Base-by-base conservation (phyloP, 2,329 filamentous ascomycete species). In the Alternaria infectoria region DNA sequence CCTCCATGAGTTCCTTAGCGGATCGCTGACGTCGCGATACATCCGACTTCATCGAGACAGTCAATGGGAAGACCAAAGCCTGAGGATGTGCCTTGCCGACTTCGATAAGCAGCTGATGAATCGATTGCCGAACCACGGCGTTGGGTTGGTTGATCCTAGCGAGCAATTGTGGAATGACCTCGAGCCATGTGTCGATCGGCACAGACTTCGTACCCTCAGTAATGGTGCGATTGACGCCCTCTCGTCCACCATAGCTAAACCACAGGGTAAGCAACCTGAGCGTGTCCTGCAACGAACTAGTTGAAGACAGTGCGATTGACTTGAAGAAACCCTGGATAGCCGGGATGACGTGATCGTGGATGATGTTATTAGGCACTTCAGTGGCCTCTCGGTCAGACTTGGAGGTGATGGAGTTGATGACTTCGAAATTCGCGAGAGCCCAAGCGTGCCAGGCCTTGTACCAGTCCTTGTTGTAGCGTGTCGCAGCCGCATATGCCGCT, bases 381-480 rank as follows among this genome's bases (percentile, higher is more conserved):
- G 84, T 81, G 15, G 81, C 83, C 65, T 88, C 86, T 49, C 87
- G 85, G 67, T 91, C 91, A 15, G 86, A 86, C 60, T 89, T 87
- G 21, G 90, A 86, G 9, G 90, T 88, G 61, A 96, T 84, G 0
- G 91, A 89, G 71, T 96, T 97, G 40, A 98, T 94, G 61, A 99
- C 96, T 81, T 99, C 95, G 74, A 99, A 99, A 80, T 99, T 99
- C 57, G 96, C 95, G 66, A 99, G 82, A 11, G 96, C 96, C 95
- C 96, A 99, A 0, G 96, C 92, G 81, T 99, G 96, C 96, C 96
- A 99, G 8, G 96, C 96, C 82, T 99, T 99, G 84, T 99, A 99
- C 89, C 95, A 99, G 65, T 91, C 90, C 32, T 93, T 91, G 77
- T 99, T 97, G 81, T 96, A 97, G 62, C 93, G 90, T 2, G 96